A percentile compares a stretch with the other conserved stretches of the same genome.
Evolutionary conservation across 192 early-diverging fungal genomes (phyloP).

Genomic region (Coemansia erecta): DNA sequence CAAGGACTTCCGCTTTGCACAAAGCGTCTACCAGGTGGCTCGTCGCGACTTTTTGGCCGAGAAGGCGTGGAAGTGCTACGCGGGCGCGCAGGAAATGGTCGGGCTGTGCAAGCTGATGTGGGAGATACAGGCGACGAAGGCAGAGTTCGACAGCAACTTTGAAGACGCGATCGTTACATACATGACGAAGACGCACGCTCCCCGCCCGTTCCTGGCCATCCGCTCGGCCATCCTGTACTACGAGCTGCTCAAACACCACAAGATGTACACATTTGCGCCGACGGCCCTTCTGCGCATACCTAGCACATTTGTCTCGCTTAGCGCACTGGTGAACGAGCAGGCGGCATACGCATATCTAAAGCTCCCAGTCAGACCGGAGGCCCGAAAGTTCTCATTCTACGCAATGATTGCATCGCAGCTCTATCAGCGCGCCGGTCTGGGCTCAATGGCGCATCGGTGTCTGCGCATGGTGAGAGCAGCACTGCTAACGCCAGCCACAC

Average conservation of each 20-base stretch:
- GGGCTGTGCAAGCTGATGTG: constrained; percentile 76
- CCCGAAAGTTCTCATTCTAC: constrained; percentile 88
- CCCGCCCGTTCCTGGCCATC: constrained; percentile 62
- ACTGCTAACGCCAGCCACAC: constrained; percentile 13
- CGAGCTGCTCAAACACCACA: constrained; percentile 73
- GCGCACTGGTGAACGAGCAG: constrained; percentile 85
- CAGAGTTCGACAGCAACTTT: constrained; percentile 58
- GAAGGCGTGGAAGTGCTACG: constrained; percentile 75
- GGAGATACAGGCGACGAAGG: constrained; percentile 56
- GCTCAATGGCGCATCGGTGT: constrained; percentile 75
- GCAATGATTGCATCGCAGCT: constrained; percentile 82
- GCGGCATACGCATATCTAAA: constrained; percentile 79
- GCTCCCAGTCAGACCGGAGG: constrained; percentile 57
- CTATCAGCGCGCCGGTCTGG: constrained; percentile 74
- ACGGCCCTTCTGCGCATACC: constrained; percentile 50
- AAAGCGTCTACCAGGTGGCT: constrained; percentile 84
- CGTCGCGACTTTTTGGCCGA: constrained; percentile 81
- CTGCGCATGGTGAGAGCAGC: constrained; percentile 56
- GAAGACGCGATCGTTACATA: constrained; percentile 76
- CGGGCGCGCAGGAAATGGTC: constrained; percentile 87
- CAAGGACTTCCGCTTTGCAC: constrained; percentile 87
- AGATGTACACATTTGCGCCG: constrained; percentile 69
- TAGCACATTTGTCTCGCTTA: constrained; percentile 57
- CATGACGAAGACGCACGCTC: constrained; percentile 55
- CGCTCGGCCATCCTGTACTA: constrained; percentile 75